These are phyloP conservation scores for Trichoderma sp. DNA, from an alignment of 2,329 filamentous ascomycete genomes.

Conservation along the genomic window DNA sequence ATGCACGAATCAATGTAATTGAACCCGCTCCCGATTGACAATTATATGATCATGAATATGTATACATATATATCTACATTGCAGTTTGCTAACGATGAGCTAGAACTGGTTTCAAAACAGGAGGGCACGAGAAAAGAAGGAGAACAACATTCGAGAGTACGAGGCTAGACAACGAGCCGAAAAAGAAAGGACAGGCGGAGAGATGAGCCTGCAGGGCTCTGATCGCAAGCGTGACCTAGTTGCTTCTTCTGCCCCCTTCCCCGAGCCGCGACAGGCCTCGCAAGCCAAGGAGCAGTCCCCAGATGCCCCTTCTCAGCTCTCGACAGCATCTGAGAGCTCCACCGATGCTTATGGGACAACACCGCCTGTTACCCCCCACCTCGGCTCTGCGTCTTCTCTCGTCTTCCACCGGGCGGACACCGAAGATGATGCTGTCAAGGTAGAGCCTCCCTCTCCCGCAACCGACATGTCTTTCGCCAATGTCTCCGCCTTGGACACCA, in stretches of 20 bases:
- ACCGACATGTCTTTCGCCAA: conserved; percentile 17
- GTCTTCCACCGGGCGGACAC: background rate
- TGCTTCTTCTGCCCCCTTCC: conserved; percentile 42
- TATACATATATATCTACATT: background rate
- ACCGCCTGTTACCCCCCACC: conserved; percentile 15
- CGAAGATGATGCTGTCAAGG: conserved; percentile 18
- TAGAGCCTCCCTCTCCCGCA: conserved; percentile 21
- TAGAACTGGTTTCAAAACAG: conserved; percentile 70
- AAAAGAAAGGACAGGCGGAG: conserved; percentile 32
- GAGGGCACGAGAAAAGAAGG: conserved; percentile 63
- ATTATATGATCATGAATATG: background rate
- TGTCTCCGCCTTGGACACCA: background rate
- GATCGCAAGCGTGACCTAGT: conserved; percentile 37
- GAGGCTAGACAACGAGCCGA: conserved; percentile 39
- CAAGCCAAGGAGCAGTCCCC: conserved; percentile 20
- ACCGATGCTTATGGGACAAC: conserved; percentile 28
- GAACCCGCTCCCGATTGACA: background rate
- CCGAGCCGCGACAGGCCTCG: conserved; percentile 27
- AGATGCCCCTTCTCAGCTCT: conserved; percentile 22
- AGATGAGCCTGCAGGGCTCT: conserved; percentile 28
- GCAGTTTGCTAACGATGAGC: conserved; percentile 31
- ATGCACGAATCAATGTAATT: conserved; percentile 61
- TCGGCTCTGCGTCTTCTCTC: background rate
- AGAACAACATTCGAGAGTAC: conserved; percentile 50
- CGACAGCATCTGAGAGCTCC: conserved; percentile 22